phyloP scores from a whole-genome alignment of 129 eudicot species.

The Lactuca sativa region DNA sequence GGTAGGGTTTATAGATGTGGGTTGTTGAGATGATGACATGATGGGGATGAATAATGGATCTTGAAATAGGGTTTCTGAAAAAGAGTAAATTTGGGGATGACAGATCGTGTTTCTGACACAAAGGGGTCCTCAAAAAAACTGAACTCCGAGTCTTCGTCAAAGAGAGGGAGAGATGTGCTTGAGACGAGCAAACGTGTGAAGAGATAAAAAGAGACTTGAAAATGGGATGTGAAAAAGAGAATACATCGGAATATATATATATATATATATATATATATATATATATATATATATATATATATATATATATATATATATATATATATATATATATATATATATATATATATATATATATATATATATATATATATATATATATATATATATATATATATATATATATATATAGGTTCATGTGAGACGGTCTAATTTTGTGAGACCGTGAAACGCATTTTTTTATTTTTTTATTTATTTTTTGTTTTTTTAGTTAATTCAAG shows the following conservation, averaged over 20 bases:
- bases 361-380: constrained; percentile 1
- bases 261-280: constrained; percentile 5
- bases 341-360: not conserved
- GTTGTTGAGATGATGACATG: constrained; percentile 33
- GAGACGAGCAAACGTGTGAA: constrained; percentile 25
- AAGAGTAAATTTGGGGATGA: constrained; percentile 8
- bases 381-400: not conserved
- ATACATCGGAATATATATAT: constrained; percentile 31
- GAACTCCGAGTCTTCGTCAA: constrained; percentile 31
- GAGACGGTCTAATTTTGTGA: no score
- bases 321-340: not conserved
- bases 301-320: not conserved
- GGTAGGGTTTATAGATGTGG: constrained; percentile 33
- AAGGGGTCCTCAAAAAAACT: constrained; percentile 40
- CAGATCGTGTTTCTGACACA: constrained; percentile 60
- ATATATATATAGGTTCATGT: no score
- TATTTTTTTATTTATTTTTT: no score
- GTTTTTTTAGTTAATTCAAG: no score
- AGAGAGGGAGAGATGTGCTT: constrained; percentile 30
- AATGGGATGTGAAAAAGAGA: constrained; percentile 40
- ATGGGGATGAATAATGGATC: constrained; percentile 4
- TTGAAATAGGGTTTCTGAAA: constrained; percentile 37
- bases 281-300: constrained; percentile 7
- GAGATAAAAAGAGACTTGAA: constrained; percentile 31
- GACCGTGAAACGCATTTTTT: no score